A percentile compares a stretch with the other conserved stretches of the same genome.
Evolutionary conservation across 495 filamentous ascomycete species (phyloP).

Genomic region (Penicillium samsonianum): DNA sequence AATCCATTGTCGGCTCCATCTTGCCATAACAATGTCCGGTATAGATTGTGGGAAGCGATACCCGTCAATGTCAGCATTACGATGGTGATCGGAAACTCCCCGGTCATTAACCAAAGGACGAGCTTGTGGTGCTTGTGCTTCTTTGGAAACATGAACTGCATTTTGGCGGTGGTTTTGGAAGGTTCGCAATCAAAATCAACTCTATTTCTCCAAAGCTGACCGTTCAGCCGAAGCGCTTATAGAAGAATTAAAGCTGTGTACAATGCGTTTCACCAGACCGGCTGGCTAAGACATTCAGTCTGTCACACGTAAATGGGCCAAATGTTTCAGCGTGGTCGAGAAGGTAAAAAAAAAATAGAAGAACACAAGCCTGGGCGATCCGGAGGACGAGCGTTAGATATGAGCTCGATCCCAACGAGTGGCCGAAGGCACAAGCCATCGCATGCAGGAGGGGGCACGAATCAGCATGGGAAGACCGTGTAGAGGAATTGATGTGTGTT

Average conservation of each 20-base stretch:
- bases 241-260: slow-evolving; percentile 12
- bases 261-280: slow-evolving; percentile 39
- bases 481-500: slow-evolving; percentile 31
- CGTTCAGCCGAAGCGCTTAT: slow-evolving; percentile 11
- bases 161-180: slow-evolving; percentile 20
- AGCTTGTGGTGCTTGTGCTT: slow-evolving; percentile 66
- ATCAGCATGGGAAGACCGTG: slow-evolving; percentile 26
- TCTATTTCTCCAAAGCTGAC: slow-evolving; percentile 3
- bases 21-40: slow-evolving; percentile 77
- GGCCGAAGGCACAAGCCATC: slow-evolving; percentile 16
- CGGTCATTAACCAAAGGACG: slow-evolving; percentile 63
- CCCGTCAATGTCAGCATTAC: slow-evolving; percentile 76
- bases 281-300: slow-evolving; percentile 43
- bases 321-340: slow-evolving; percentile 11
- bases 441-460: slow-evolving; percentile 40
- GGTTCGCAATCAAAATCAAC: slow-evolving; percentile 1
- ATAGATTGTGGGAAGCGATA: slow-evolving; percentile 77
- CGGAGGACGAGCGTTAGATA: slow-evolving; percentile 33
- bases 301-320: slow-evolving; percentile 30
- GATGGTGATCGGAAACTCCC: slow-evolving; percentile 70
- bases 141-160: slow-evolving; percentile 45
- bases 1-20: slow-evolving; percentile 77
- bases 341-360: slow-evolving; percentile 10
- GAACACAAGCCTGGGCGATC: slow-evolving; percentile 24
- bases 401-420: slow-evolving; percentile 24